Base-by-base conservation (phyloP, 805 yeast genomes). In the Limtongia smithiae region DNA sequence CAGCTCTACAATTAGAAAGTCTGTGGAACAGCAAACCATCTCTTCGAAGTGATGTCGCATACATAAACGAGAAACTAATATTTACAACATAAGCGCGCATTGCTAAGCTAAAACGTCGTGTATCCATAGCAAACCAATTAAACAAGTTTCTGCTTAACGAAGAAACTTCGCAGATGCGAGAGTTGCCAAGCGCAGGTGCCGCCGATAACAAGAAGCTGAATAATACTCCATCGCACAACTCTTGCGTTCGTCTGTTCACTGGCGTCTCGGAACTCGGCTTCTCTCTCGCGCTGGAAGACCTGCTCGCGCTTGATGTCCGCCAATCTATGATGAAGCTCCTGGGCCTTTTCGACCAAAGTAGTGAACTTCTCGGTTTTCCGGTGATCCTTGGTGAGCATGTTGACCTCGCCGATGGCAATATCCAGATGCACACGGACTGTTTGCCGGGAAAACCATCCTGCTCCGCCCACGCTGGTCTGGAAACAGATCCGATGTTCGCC, bases 401-500 rank as follows among this genome's bases (percentile, higher is more conserved):
- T 80, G 53, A 83, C 74, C 25, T 81, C 77, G n/a, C 86, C 87
- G 33, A 80, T 71, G 14, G 79, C 84, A 51, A 87, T 71, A 65
- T 86, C 95, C 46, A 89, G 73, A 64, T 80, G 80, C 41, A 91
- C 75, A 65, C 93, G 78, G 60, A 87, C 82, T 51, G 68, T 51
- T 69, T 53, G 71, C 51, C 61, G 78, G 77, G 78, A 73, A 61
- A 85, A 74, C 81, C 89, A 84, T 46, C 85, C 87, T 39, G 67
- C 64, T 25, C 55, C 51, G 32, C 63, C 59, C 38, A 67, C 46
- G 33, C 28, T 61, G n/a, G 81, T 81, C 35, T 80, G 81, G 66
- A 89, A 71, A 69, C 97, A 89, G 60, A 90, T 75, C 61, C 76
- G 75, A 72, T 89, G 96, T 65, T 85, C 94, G 33, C 96, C 96